Evolutionary conservation across 257 asterid genomes (phyloP).

Genomic region (Nemophila menziesii): DNA sequence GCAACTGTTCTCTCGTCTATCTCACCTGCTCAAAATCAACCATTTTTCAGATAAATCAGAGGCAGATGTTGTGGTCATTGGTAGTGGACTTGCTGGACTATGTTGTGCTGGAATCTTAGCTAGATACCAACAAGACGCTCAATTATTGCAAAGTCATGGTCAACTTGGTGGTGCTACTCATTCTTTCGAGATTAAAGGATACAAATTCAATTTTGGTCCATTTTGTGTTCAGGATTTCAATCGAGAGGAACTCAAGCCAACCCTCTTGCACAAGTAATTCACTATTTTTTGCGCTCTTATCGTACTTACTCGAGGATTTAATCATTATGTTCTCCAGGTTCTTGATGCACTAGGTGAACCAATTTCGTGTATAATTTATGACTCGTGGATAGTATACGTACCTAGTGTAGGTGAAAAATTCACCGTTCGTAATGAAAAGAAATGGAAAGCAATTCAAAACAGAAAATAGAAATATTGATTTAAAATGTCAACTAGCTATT

Average conservation of each 20-base stretch:
- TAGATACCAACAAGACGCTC: conserved; percentile 65
- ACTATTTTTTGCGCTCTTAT: not conserved
- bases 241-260: conserved; percentile 95
- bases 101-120: conserved; percentile 86
- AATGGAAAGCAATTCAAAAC: too few relatives aligned
- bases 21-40: not conserved
- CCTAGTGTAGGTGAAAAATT: too few relatives aligned
- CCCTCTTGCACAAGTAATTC: conserved; percentile 79
- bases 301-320: not conserved
- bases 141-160: conserved; percentile 87
- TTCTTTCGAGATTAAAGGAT: conserved; percentile 65
- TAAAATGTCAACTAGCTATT: too few relatives aligned
- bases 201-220: conserved; percentile 87
- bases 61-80: conserved; percentile 82
- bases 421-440: too few relatives aligned
- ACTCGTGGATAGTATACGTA: conserved; percentile 90
- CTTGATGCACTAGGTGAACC: conserved; percentile 92
- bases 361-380: conserved; percentile 53
- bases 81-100: conserved; percentile 90
- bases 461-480: too few relatives aligned
- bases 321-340: conserved; percentile 32
- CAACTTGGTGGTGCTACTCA: conserved; percentile 93
- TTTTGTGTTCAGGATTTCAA: conserved; percentile 81
- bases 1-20: not conserved
- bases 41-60: conserved; percentile 45